Base-by-base conservation (phyloP, 768 basidiomycete genomes). In the Macrolepiota dolichaula region DNA sequence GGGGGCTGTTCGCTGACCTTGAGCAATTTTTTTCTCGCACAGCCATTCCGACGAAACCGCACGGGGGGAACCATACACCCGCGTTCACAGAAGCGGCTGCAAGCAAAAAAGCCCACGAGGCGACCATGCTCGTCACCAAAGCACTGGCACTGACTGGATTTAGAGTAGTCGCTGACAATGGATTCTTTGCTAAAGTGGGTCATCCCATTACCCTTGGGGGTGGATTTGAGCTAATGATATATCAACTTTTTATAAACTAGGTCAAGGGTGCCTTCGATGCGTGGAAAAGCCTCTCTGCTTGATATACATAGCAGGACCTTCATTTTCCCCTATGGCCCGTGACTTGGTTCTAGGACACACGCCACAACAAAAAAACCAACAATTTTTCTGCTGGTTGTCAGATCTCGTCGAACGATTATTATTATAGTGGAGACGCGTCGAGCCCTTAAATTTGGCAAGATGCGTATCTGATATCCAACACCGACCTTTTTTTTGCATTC, bases 11-110 rank as follows among this genome's bases (percentile, higher is more conserved):
- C 22, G 22, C 27, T 55, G 17, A 42, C 55, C 25, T 24, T 12
- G 47, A 46, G 24, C 17, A 6, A 11, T 37, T 2, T 24, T 46
- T 19, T 17, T 52, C 36, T 35, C 22, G 44, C 56, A 51, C 50
- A 89, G 88, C 85, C 29, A 91, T 92, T 56, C 89, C 90, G n/a
- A 88, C 88, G 5, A 75, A 77, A 63, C 82, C 83, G 6, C 75
- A 81, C 54, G 89, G 89, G 44, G 86, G 85, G n/a, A 92, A 92
- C 67, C 91, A 92, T 66, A 91, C 91, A 1, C 77, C 84, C 10
- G 82, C 77, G 3, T 92, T 92, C 70, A 75, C 87, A 22, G 72
- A 74, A 55, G 79, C 91, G 25, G 86, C 89, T 27, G 76, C 77
- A 29, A 85, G 81, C 46, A 67, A 73, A 42, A 82, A 84, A 62